A percentile compares a stretch with the other conserved stretches of the same genome.
Conservation (phyloP, 1,139 yeast genomes). For the Sugiyamaella xylanicola region DNA sequence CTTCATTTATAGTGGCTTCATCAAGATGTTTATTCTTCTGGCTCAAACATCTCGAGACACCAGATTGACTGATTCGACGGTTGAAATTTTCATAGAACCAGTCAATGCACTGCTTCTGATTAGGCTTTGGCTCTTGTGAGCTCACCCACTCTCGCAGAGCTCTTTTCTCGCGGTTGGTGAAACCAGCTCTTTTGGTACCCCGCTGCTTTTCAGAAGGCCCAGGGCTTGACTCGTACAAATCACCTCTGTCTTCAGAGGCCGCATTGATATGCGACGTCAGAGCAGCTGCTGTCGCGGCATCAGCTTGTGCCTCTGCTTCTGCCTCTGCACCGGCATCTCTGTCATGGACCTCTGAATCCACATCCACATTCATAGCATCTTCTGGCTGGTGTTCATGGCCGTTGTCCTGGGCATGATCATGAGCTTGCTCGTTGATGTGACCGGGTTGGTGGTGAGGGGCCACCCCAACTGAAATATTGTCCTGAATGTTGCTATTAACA, state of each 20-base stretch:
- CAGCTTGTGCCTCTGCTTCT: neutral
- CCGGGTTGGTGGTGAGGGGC: too few relatives aligned
- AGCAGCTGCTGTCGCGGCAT: neutral
- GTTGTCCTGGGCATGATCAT: too few relatives aligned
- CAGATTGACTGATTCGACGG: constrained; percentile 22
- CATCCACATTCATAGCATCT: neutral
- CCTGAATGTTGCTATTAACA: too few relatives aligned
- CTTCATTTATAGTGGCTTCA: constrained; percentile 16
- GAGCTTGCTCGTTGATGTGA: too few relatives aligned
- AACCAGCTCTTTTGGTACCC: constrained; percentile 18
- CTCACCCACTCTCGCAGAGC: constrained; percentile 24
- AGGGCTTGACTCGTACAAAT: neutral
- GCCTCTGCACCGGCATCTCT: neutral
- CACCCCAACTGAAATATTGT: too few relatives aligned
- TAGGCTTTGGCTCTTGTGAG: constrained; percentile 20
- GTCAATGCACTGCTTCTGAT: constrained; percentile 22
- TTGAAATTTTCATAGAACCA: constrained; percentile 21
- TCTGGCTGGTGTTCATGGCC: too few relatives aligned
- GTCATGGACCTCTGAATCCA: constrained; percentile 4
- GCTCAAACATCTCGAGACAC: constrained; percentile 23
- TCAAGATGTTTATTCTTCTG: constrained; percentile 20
- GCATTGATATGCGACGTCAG: neutral
- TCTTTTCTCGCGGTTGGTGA: constrained; percentile 21
- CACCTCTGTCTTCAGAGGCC: neutral
- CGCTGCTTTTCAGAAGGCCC: neutral